Evolutionary conservation across 2,329 filamentous ascomycete genomes (phyloP).

Genomic region (Hypoxylon sp.): DNA sequence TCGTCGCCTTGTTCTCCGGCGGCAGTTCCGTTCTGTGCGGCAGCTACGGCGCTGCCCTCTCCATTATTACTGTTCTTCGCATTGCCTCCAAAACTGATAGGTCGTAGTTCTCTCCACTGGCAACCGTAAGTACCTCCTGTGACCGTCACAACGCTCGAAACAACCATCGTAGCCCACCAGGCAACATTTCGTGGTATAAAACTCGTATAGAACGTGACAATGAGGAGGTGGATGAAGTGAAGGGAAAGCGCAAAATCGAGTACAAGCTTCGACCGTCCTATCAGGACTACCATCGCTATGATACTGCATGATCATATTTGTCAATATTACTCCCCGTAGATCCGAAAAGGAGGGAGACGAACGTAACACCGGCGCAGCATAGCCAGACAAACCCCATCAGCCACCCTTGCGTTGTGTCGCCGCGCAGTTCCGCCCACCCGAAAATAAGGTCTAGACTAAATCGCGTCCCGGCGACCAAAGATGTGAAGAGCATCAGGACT

Average conservation of each 20-base stretch:
- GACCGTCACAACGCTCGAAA: constrained; percentile 61
- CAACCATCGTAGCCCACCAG: constrained; percentile 81
- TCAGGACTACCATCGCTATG: constrained; percentile 83
- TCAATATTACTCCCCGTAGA: constrained; percentile 6
- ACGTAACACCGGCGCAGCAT: constrained; percentile 66
- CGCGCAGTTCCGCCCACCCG: constrained; percentile 70
- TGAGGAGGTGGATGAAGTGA: constrained; percentile 83
- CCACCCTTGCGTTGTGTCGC: constrained; percentile 74
- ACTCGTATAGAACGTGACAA: constrained; percentile 83
- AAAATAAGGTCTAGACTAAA: constrained; percentile 69
- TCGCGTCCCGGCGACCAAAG: constrained; percentile 68
- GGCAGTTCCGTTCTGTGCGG: constrained; percentile 42
- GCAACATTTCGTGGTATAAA: constrained; percentile 81
- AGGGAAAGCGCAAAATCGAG: constrained; percentile 94
- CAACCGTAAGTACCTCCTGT: constrained; percentile 89
- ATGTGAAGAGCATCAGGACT: constrained; percentile 69
- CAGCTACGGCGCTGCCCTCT: constrained; percentile 50
- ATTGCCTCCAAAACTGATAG: constrained; percentile 85
- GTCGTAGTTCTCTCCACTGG: constrained; percentile 87
- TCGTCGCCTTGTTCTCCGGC: constrained; percentile 53
- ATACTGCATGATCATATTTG: constrained; percentile 68
- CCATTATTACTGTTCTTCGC: constrained; percentile 54
- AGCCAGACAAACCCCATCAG: constrained; percentile 69
- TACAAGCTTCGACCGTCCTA: constrained; percentile 92
- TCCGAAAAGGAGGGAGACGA: constrained; percentile 57